Base-by-base conservation (phyloP, 2,329 filamentous ascomycete genomes). In the Trichophyton benhamiae region DNA sequence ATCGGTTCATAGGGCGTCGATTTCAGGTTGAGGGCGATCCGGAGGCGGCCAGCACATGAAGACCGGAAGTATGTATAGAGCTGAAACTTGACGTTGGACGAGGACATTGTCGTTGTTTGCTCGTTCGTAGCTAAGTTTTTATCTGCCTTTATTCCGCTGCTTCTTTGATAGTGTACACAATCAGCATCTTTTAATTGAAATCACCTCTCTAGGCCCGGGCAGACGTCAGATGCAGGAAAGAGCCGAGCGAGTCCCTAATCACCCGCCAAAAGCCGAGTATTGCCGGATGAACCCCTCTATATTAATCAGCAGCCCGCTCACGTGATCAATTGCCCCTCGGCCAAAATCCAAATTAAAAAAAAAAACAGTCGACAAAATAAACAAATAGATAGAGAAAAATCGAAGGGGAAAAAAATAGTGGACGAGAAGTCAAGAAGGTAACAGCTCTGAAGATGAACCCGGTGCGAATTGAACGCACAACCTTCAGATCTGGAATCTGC, bases 31-130 rank as follows among this genome's bases (percentile, higher is more conserved):
- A 84, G 74, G 9, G 82, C 81, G 63, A 86, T 85, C 53, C 82
- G 82, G 3, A 87, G 73, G 11, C 84, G 80, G 0, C 80, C 82
- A 0, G 82, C 81, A 72, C 83, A 86, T 15, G 82, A 85, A 57
- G 83, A 86, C 64, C 82, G 78, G 72, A 81, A 85, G 73, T 84
- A 86, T 63, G 78, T 80, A 74, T 86, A 79, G 8, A 86, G 78
- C 1, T 71, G 65, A 60, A 71, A 67, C 42, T 63, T 57, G 61
- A 60, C 48, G 49, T 33, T 38, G 15, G 42, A 57, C 7, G 60
- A 36, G 1, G 63, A 30, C 63, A 63, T 64, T 17, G 36, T 58
- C 15, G 52, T 15, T 55, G 30, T 36, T 36, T 55, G 25, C n/a
- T 36, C 25, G 8, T 33, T 33, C 27, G 27, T 15, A 13, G 3